Conservation (phyloP, 2,329 filamentous ascomycete genomes). For the Talaromyces islandicus region DNA sequence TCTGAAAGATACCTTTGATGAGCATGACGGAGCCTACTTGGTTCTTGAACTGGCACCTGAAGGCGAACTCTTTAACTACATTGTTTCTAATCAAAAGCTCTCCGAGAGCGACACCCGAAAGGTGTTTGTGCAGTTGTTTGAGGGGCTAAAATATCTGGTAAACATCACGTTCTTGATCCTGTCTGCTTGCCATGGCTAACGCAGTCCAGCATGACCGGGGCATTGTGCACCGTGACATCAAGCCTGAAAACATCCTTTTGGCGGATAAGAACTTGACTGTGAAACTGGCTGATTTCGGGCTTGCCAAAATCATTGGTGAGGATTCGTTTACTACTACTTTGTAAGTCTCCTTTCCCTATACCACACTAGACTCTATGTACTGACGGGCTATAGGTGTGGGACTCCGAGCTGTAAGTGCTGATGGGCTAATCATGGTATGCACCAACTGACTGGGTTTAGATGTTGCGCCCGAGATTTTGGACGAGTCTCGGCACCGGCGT, state of each 20-base stretch:
- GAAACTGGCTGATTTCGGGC: conserved; percentile 92
- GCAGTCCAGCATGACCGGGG: conserved; percentile 77
- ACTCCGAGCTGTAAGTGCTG: conserved; percentile 73
- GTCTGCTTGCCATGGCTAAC: conserved; percentile 10
- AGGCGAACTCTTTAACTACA: conserved; percentile 93
- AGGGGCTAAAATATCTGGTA: conserved; percentile 92
- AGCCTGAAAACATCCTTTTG: conserved; percentile 91
- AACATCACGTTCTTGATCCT: conserved; percentile 24
- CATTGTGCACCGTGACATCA: conserved; percentile 96
- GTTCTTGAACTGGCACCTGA: conserved; percentile 86
- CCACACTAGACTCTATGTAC: conserved; percentile 17
- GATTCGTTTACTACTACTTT: conserved; percentile 96
- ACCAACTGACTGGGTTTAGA: conserved; percentile 39
- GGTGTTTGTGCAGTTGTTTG: conserved; percentile 84
- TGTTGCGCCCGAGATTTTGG: conserved; percentile 90
- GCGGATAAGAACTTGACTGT: conserved; percentile 78
- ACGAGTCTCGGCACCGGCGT: conserved; percentile 71
- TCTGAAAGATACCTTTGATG: conserved; percentile 91
- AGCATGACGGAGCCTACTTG: conserved; percentile 82
- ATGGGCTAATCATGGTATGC: background rate
- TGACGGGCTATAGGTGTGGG: conserved; percentile 53
- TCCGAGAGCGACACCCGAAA: conserved; percentile 77
- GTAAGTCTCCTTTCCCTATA: conserved; percentile 35
- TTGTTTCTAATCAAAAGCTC: conserved; percentile 84
- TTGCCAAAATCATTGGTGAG: conserved; percentile 97